Base-by-base conservation (phyloP, 2,329 filamentous ascomycete genomes). In the Cercospora zeae-maydis region DNA sequence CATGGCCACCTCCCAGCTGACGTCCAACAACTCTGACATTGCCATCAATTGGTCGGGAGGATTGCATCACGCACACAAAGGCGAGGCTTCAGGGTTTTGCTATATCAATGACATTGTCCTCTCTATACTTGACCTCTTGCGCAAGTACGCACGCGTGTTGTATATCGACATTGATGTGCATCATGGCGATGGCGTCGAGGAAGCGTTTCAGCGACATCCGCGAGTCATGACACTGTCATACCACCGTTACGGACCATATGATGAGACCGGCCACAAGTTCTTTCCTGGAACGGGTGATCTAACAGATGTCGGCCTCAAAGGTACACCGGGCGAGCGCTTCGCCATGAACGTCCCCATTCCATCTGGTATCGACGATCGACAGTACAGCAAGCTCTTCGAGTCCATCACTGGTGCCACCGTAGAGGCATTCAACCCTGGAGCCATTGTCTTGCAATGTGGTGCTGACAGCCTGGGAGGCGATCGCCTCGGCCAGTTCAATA, bases 21-120 rank as follows among this genome's bases (percentile, higher is more conserved):
- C 88, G 74, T 89, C 91, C 72, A 84, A 88, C 53, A 90, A 96
- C 78, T 92, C 92, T 31, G 91, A 98, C 73, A 97, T 99, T 74
- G 95, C 95, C 60, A 92, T 99, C 73, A 96, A 96, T 72, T 99
- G 95, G 95, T 95, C 92, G 16, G 95, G 95, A 36, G 95, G 95
- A 10, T 84, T 99, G 31, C 95, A 99, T 77, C 95, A 99, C 74
- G 95, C 95, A 51, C 97, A 98, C 78, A 95, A 93, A 75, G 86
- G 89, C 58, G 92, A 96, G 78, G 93, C 95, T 0, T 93, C 90
- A 13, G 95, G 95, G 0, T 99, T 99, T 78, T 99, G 95, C 80
- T 99, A 99, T 79, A 92, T 98, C 79, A 99, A 99, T 77, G 95
- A 99, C 77, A 98, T 98, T 71, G 95, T 98, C 62, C 84, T 99